Evolutionary conservation across 1,139 yeast species (phyloP), one percentile per base, ranked within the genome.

Genomic region (Geotrichum reessii): DNA sequence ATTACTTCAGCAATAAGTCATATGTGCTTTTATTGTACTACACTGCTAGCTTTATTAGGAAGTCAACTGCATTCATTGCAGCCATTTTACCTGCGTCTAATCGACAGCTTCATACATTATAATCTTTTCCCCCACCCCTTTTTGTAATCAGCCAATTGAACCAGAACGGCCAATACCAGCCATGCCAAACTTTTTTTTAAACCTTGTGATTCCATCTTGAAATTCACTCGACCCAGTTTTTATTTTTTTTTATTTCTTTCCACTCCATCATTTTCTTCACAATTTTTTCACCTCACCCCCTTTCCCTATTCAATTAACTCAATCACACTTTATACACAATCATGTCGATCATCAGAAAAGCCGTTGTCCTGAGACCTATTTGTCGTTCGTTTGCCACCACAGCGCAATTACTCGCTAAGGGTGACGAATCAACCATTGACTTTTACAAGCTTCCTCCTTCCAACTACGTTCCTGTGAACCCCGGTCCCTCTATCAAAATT

Each of bases 391-490:
- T 58, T 37, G 25, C 55, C 24, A 63, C 71, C 6, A 61, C 73
- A 9, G 48, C 66, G 3, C 47, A 56, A 1, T 54, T 53, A 3
- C 42, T 55, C 17, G 78, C 78, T 53, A 75, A 75, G 63, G 77
- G 75, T 28, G 80, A 76, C 61, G 64, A 63, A 22, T 74, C 78
- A 11, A 69, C 73, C 28, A 75, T 78, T 57, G 81, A 77, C 64
- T 74, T 63, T 57, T 76, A 70, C 69, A 69, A 70, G 60, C 63
- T 78, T 49, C 80, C 80, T 19, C 65, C 64, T 19, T 65, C 69
- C 21, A 63, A 62, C 55, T 66, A 65, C 54, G 62, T 64, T 24
- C 67, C 65, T n/a, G 56, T 54, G 27, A 60, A 59, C 3, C 58
- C 58, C 46, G 60, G 63, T 27, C 70, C 73, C 1, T 70, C 72